Conservation (phyloP, 345 rosid species). For the Eucalyptus urophylla region DNA sequence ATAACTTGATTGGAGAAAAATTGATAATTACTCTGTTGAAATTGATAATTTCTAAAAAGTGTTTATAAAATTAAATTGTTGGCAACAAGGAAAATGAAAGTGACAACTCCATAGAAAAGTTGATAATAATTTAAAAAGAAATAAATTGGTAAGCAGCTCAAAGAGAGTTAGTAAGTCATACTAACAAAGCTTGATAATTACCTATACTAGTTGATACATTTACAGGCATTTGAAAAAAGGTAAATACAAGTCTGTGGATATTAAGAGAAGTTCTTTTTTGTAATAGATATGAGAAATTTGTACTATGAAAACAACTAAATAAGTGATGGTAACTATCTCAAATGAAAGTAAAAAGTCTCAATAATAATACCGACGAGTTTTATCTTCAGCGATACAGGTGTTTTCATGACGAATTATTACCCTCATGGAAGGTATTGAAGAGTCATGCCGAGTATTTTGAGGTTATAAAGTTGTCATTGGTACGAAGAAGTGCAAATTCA, state of each 20-base stretch:
- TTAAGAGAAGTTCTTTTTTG: not conserved
- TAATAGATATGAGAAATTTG: not conserved
- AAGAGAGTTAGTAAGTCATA: not conserved
- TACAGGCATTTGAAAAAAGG: not conserved
- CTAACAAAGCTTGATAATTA: not conserved
- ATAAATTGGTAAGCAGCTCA: not conserved
- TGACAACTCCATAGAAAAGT: not conserved
- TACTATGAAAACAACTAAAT: no score
- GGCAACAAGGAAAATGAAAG: not conserved
- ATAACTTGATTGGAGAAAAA: no score
- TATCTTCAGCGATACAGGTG: not conserved
- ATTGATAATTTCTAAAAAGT: no score
- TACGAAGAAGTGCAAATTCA: not conserved
- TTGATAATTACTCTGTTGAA: not conserved
- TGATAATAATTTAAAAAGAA: not conserved
- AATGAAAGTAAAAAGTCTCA: not conserved
- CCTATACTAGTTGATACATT: not conserved
- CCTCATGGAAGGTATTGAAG: not conserved
- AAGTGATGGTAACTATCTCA: not conserved
- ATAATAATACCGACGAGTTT: no score
- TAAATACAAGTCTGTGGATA: no score
- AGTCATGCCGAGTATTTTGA: not conserved
- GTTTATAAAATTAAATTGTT: not conserved
- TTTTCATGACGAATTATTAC: not conserved
- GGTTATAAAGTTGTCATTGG: not conserved